Base-by-base conservation (phyloP, 2,329 filamentous ascomycete genomes). In the Arthrobotrys musiformis region DNA sequence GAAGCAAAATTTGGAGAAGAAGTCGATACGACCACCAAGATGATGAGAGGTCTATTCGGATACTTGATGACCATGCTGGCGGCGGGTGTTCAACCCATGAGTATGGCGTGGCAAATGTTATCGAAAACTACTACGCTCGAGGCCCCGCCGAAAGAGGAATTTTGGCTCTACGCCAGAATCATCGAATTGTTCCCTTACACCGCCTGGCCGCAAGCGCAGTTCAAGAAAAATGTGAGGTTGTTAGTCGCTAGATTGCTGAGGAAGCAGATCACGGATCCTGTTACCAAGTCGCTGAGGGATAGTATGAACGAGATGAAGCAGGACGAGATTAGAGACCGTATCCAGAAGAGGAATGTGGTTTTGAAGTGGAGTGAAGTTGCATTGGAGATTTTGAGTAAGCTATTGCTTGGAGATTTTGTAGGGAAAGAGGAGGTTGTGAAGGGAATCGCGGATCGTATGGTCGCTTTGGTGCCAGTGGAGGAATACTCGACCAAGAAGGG, bases 21-120 rank as follows among this genome's bases (percentile, higher is more conserved):
- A 11, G 66, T 77, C 17, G 73, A 77, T 48, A 77, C 66, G 6
- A 77, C 73, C 9, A 70, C 66, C 2, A 77, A 70, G 35, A 77
- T 77, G 73, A 77, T 77, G 73, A 70, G 73, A 11, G 73, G 73
- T 15, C 30, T 77, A n/a, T 77, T 77, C 50, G 73, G 73, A 15
- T 77, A 77, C 33, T 40, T 77, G 13, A 77, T 77, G 73, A 77
- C 73, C 2, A 35, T 62, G 40, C 37, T 77, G 7, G 73, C 73
- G 9, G 58, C 73, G 3, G 73, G 73, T 9, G 73, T 77, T 6
- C 73, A 70, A 19, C 73, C 73, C 0, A 70, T 70, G 73, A 77
- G 66, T 22, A 77, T 70, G 73, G 73, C 73, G 1, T 77, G 73
- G 73, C 73, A 77, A n/a, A 26, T 77, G 60, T 37, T 77, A 7